A percentile compares a stretch with the other conserved stretches of the same genome.
Conservation (phyloP, 805 yeast genomes). For the Aciculoconidium aculeatum region DNA sequence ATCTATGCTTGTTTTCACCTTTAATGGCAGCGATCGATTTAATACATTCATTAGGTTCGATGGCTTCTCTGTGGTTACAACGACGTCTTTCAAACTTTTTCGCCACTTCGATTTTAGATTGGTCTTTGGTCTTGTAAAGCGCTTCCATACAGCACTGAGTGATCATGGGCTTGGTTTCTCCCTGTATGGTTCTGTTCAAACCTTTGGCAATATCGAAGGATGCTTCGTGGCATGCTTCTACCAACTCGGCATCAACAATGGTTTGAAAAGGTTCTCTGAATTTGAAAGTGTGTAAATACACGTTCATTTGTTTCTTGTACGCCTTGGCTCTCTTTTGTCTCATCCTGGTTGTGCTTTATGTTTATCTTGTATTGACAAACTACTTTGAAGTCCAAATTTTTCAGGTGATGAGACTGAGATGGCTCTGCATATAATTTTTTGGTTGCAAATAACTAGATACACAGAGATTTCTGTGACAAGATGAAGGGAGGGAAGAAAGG, state of each 20-base stretch:
- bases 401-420: no score
- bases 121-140: constrained; percentile 65
- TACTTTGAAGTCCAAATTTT: no score
- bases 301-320: constrained; percentile 87
- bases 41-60: constrained; percentile 71
- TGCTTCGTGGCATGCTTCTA: constrained; percentile 57
- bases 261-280: constrained; percentile 94
- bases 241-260: constrained; percentile 74
- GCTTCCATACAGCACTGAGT: constrained; percentile 95
- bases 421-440: no score
- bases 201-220: constrained; percentile 81
- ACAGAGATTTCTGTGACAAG: no score
- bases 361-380: neutral
- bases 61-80: constrained; percentile 73
- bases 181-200: constrained; percentile 73
- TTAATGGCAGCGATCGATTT: constrained; percentile 60
- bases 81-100: constrained; percentile 86
- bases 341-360: constrained; percentile 39
- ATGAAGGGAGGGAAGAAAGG: no score
- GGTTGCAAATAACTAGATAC: no score
- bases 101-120: constrained; percentile 73
- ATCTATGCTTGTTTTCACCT: constrained; percentile 84
- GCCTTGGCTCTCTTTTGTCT: constrained; percentile 95
- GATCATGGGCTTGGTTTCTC: constrained; percentile 81
- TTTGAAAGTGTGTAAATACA: constrained; percentile 78